Evolutionary conservation across 2,329 filamentous ascomycete genomes (phyloP), one percentile per base, ranked within the genome.

Genomic region (Fusarium sarcochroum): DNA sequence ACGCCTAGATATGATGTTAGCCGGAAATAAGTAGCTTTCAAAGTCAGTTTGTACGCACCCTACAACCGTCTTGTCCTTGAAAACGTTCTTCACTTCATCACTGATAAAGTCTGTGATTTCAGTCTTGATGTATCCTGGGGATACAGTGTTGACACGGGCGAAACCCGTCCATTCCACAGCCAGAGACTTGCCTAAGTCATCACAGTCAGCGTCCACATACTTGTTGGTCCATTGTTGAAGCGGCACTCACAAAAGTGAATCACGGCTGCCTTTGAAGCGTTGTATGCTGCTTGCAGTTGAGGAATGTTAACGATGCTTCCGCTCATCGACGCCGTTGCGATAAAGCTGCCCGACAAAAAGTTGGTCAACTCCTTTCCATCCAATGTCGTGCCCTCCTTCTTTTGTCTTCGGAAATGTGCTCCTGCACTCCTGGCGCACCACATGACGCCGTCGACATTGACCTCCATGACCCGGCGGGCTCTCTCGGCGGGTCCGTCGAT

Each of bases 31-130:
- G n/a, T 34, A 13, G 34, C 14, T 40, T 48, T 13, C 15, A 27
- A 42, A n/a, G 20, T 18, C n/a, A 23, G 20, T 13, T 20, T 52
- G 47, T 58, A 80, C 82, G 76, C 72, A 87, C 81, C 89, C 91
- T 89, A 96, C 91, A 11, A 92, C 92, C 40, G 91, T 94, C 85
- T 92, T 94, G 74, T 89, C 88, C 76, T 88, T 89, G 90, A 92
- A 94, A 60, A 91, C 84, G 44, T 86, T 83, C 85, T 93, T 92
- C 5, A 87, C 90, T 71, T 92, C 90, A 10, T 83, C 74, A 1
- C 87, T 82, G 11, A 89, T 84, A 75, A 92, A 93, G 70, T 84
- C 81, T 14, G 88, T 88, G 70, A 94, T 90, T 66, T 93, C 91
- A 0, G 91, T 94, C 55, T 86, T 85, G 70, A 94, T 93, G 76